Base-by-base conservation (phyloP, 306 rosid genomes). In the Vicia faba region DNA sequence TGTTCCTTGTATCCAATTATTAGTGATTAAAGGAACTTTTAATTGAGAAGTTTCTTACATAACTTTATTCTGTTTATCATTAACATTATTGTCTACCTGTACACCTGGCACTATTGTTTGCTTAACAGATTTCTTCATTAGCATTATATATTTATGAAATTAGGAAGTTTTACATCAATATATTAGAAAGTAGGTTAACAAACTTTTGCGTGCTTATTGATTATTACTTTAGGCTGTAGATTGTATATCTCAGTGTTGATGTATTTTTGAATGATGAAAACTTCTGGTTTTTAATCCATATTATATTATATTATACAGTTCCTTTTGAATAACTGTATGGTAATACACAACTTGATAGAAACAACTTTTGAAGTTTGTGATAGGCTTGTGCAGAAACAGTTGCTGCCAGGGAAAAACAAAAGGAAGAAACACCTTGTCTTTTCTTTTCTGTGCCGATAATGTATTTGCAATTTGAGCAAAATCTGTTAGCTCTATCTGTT, bases 401-500 rank as follows among this genome's bases (percentile, higher is more conserved):
- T 66, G 51, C 44, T 11, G 7, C 36, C 51, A 12, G 49, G 56
- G 7, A 13, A 12, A 12, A 46, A 29, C 60, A 40, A 61, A 66
- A 38, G 44, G 66, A 14, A 33, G 16, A 44, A 62, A 33, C 12
- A 41, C 11, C 61, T 36, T 46, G 14, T 74, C 43, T 55, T 66
- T 64, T 29, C 5, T 50, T 39, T 45, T 64, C 26, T 48, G 55
- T 45, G 49, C 55, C 41, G 50, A 23, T 46, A 31, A 56, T 56
- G 55, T 62, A 33, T 40, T 76, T 76, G 45, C 59, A 23, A 75
- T 50, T 49, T 40, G 20, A 64, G 31, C 35, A 36, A 64, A 53
- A 44, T 58, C 56, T 64, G 39, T 48, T 55, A 20, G 57, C 51
- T 41, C 13, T 16, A 28, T 36, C 55, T 50, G 29, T 62, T 67